Percentiles rank a stretch among this genome's conserved stretches.
Conservation (phyloP, 352 stramenopile species). For the Phytopythium aichiense region DNA sequence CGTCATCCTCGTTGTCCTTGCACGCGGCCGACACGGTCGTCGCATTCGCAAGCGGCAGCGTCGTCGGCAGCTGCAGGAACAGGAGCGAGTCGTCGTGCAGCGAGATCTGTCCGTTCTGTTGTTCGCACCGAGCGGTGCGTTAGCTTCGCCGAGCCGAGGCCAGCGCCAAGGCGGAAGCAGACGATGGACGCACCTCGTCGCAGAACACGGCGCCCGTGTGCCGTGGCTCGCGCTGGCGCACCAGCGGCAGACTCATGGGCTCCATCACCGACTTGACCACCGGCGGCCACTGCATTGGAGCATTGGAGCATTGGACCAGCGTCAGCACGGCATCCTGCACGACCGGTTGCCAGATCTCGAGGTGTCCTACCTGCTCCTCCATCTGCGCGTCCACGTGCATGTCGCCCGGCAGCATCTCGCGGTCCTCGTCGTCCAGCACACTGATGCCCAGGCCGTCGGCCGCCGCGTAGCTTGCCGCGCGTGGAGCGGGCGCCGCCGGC, state of each 20-base stretch:
- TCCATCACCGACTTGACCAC: conserved; percentile 78
- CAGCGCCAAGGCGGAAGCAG: not conserved
- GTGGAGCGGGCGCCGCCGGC: conserved; percentile 27
- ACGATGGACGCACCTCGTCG: conserved; percentile 21
- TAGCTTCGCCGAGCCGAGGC: not conserved
- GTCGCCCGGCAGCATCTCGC: conserved; percentile 30
- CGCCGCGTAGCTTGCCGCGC: conserved; percentile 42
- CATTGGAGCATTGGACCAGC: not conserved
- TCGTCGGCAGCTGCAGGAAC: conserved; percentile 84
- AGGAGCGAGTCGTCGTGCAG: conserved; percentile 67
- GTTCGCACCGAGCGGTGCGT: not conserved
- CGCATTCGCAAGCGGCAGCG: conserved; percentile 60
- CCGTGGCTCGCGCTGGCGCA: conserved; percentile 55
- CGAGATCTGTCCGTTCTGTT: conserved; percentile 40
- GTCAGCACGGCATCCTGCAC: not conserved
- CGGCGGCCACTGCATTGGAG: conserved; percentile 52
- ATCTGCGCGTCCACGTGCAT: conserved; percentile 52
- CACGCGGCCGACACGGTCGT: conserved; percentile 18
- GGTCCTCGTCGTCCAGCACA: conserved; percentile 72
- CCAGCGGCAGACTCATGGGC: conserved; percentile 75
- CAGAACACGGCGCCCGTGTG: conserved; percentile 63
- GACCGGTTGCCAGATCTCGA: not conserved
- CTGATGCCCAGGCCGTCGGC: conserved; percentile 83
- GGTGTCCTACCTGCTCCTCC: conserved; percentile 32
- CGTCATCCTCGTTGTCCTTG: conserved; percentile 26